A percentile compares a stretch with the other conserved stretches of the same genome.
Evolutionary conservation across 1,284 basidiomycete genomes (phyloP).

Genomic region (Sanghuangporus weigelae): DNA sequence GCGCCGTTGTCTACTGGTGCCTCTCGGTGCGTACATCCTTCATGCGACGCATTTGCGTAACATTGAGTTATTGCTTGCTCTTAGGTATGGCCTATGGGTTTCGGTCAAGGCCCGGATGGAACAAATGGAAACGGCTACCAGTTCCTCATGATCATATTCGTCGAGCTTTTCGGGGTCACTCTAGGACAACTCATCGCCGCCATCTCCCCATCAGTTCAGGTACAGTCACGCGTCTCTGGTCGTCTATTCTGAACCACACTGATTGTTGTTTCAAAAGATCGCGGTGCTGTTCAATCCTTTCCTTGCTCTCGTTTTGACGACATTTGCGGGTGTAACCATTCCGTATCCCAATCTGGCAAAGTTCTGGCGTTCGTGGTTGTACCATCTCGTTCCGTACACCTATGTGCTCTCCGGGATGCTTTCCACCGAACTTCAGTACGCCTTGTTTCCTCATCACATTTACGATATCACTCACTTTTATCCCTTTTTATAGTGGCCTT

Average conservation of each 20-base stretch:
- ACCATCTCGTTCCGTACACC: conserved; percentile 67
- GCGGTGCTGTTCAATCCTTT: conserved; percentile 82
- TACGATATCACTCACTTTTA: conserved; percentile 11
- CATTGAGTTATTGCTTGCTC: conserved; percentile 27
- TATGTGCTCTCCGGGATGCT: conserved; percentile 71
- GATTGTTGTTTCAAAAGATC: conserved; percentile 35
- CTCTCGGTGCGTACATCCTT: conserved; percentile 45
- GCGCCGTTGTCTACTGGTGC: conserved; percentile 73
- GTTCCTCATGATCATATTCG: conserved; percentile 64
- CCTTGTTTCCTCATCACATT: background rate
- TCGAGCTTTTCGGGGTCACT: conserved; percentile 73
- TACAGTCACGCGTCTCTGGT: conserved; percentile 19
- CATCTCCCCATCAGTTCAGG: conserved; percentile 66
- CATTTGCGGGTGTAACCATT: conserved; percentile 81
- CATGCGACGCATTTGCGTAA: background rate
- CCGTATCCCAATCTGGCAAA: conserved; percentile 61
- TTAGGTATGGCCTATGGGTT: conserved; percentile 66
- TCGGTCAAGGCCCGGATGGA: conserved; percentile 59
- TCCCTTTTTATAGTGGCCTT: conserved; percentile 44
- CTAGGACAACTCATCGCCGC: conserved; percentile 75
- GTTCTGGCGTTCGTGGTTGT: conserved; percentile 79
- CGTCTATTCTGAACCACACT: background rate
- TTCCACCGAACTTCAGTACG: conserved; percentile 74
- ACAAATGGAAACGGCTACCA: conserved; percentile 70
- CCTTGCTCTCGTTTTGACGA: conserved; percentile 58